A percentile compares a stretch with the other conserved stretches of the same genome.
Conservation (phyloP, 768 basidiomycete species). For the Agaricus sinodeliciosus region DNA sequence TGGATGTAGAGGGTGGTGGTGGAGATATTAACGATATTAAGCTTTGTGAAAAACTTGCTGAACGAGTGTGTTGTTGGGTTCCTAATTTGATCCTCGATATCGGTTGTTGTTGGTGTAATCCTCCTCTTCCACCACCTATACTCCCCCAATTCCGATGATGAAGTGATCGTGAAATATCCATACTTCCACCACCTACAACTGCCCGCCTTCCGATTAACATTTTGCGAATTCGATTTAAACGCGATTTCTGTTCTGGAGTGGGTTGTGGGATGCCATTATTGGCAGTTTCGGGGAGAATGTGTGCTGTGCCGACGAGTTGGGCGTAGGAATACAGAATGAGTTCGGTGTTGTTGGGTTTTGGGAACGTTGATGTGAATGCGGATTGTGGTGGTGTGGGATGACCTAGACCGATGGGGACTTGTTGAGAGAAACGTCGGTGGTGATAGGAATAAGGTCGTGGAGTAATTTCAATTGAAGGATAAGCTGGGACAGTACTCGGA, state of each 20-base stretch:
- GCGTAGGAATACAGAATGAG: slow-evolving; percentile 82
- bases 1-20: neutral
- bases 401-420: slow-evolving; percentile 39
- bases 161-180: slow-evolving; percentile 62
- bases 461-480: slow-evolving; percentile 15
- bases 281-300: slow-evolving; percentile 36
- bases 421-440: slow-evolving; percentile 13
- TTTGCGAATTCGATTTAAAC: slow-evolving; percentile 40
- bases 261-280: slow-evolving; percentile 24
- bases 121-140: no score
- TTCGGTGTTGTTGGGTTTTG: slow-evolving; percentile 39
- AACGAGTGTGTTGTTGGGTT: slow-evolving; percentile 3
- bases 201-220: slow-evolving; percentile 34
- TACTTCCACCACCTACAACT: slow-evolving; percentile 66
- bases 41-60: slow-evolving; percentile 7
- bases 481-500: slow-evolving; percentile 22
- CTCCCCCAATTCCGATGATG: neutral
- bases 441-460: slow-evolving; percentile 3
- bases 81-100: neutral
- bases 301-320: slow-evolving; percentile 65
- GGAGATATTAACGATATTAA: slow-evolving; percentile 12
- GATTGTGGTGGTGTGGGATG: slow-evolving; percentile 33
- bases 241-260: slow-evolving; percentile 37
- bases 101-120: neutral
- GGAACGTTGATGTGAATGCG: slow-evolving; percentile 38